phyloP scores from a whole-genome alignment of 1,284 basidiomycete species.

The Fomitopsis pinicola region DNA sequence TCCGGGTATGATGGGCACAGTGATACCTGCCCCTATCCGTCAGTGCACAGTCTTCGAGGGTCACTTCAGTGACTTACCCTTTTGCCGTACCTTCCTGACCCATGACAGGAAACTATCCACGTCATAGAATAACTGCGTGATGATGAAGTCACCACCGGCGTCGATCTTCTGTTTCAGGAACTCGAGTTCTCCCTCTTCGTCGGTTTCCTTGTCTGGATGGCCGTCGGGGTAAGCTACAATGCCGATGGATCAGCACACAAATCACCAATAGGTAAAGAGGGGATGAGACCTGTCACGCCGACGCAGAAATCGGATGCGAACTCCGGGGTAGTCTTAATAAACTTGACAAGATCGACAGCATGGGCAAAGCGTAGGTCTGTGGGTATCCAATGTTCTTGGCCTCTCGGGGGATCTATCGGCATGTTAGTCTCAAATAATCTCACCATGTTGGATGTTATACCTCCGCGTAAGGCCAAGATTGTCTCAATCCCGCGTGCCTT shows the following conservation, averaged over 20 bases:
- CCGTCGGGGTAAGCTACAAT: constrained; percentile 86
- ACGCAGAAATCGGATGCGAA: constrained; percentile 89
- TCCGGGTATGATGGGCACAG: constrained; percentile 89
- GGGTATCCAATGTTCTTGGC: constrained; percentile 89
- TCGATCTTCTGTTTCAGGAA: constrained; percentile 89
- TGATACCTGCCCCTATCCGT: constrained; percentile 61
- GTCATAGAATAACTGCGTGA: constrained; percentile 98
- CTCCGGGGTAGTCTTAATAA: constrained; percentile 79
- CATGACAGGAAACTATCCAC: constrained; percentile 81
- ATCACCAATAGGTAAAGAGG: neutral
- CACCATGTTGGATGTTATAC: constrained; percentile 30
- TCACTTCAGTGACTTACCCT: constrained; percentile 45
- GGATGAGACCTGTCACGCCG: constrained; percentile 72
- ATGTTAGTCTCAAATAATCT: constrained; percentile 5
- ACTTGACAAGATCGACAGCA: constrained; percentile 86
- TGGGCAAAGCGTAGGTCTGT: constrained; percentile 85
- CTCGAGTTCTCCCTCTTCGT: constrained; percentile 70
- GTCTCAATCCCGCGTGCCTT: constrained; percentile 84
- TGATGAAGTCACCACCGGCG: constrained; percentile 92
- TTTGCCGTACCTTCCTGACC: constrained; percentile 67
- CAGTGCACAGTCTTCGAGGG: constrained; percentile 7
- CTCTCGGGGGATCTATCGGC: constrained; percentile 80
- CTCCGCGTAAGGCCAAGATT: constrained; percentile 89
- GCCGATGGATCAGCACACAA: constrained; percentile 18
- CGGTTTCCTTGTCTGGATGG: constrained; percentile 65